These are phyloP conservation scores for Alopecurus myosuroides DNA, from an alignment of 176 grass and related monocot genomes.

Conservation along the genomic window DNA sequence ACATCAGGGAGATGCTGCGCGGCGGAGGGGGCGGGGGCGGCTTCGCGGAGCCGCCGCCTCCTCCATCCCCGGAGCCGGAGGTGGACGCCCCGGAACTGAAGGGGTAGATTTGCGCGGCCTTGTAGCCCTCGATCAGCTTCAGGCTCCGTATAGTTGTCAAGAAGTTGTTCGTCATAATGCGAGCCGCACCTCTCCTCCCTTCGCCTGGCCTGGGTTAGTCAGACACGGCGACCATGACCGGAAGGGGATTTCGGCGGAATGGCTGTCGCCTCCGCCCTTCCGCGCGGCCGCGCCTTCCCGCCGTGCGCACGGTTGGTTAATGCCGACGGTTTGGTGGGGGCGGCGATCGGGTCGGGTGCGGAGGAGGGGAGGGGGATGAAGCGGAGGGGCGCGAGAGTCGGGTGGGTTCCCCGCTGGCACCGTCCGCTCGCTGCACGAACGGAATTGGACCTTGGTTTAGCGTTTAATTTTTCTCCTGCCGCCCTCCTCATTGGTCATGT, in stretches of 20 bases:
- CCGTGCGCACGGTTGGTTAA: constrained; percentile 29
- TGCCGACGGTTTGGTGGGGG: constrained; percentile 27
- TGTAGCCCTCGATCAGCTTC: constrained; percentile 91
- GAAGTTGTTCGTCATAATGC: constrained; percentile 88
- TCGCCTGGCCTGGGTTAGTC: not conserved
- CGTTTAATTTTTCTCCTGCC: not conserved
- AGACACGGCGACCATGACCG: constrained; percentile 23
- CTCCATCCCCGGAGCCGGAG: constrained; percentile 20
- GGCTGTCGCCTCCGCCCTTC: constrained; percentile 39
- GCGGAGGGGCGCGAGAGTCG: constrained; percentile 46
- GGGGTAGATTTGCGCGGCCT: constrained; percentile 65
- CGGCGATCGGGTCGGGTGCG: constrained; percentile 17
- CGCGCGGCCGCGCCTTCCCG: constrained; percentile 32
- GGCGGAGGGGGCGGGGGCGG: constrained; percentile 31
- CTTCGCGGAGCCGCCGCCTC: constrained; percentile 11
- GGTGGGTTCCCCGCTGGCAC: constrained; percentile 4
- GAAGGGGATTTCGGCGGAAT: constrained; percentile 29
- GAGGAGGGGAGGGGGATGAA: constrained; percentile 26
- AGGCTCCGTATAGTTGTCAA: constrained; percentile 86
- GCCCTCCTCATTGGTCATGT: not conserved
- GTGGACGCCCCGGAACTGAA: constrained; percentile 41
- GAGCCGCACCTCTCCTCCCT: not conserved
- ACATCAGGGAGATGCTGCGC: constrained; percentile 46
- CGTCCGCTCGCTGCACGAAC: constrained; percentile 12
- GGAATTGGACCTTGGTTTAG: not conserved